Percentiles rank a stretch among this genome's conserved stretches.
phyloP scores from a whole-genome alignment of 2,329 filamentous ascomycete species.

The Penicillium oxalicum region DNA sequence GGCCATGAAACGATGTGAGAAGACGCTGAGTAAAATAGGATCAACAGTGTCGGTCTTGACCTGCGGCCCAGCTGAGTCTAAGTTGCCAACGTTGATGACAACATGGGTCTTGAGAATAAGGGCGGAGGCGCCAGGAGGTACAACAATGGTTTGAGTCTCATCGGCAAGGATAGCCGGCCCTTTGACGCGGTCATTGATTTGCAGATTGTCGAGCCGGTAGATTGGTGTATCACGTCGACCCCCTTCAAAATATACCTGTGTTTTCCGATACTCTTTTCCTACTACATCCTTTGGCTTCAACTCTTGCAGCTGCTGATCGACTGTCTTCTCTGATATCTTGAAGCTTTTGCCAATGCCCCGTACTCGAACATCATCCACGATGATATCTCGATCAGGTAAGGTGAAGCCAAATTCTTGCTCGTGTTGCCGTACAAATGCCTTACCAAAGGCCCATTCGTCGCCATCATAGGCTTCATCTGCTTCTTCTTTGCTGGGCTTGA shows the following conservation, averaged over 20 bases:
- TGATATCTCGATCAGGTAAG: constrained; percentile 75
- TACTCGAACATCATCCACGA: constrained; percentile 83
- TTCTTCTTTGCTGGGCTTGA: constrained; percentile 18
- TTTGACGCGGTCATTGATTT: constrained; percentile 63
- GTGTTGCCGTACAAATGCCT: constrained; percentile 80
- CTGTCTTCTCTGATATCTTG: constrained; percentile 62
- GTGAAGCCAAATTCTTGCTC: constrained; percentile 92
- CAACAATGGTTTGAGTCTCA: constrained; percentile 44
- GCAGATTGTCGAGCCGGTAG: constrained; percentile 71
- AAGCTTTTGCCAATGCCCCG: constrained; percentile 87
- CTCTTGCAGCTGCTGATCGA: constrained; percentile 54
- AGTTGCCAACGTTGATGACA: constrained; percentile 29
- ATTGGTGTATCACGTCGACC: constrained; percentile 72
- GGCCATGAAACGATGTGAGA: constrained; percentile 77
- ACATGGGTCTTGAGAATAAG: constrained; percentile 35
- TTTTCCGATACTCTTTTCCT: constrained; percentile 59
- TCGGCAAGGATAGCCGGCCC: constrained; percentile 82
- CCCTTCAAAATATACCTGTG: constrained; percentile 77
- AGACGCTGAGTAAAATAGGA: constrained; percentile 71
- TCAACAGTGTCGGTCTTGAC: constrained; percentile 55
- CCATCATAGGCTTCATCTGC: constrained; percentile 49
- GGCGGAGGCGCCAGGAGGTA: constrained; percentile 34
- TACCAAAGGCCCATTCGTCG: constrained; percentile 74
- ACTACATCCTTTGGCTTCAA: constrained; percentile 38
- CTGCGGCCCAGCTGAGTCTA: constrained; percentile 21